Evolutionary conservation across 83 land plant genomes (phyloP), one percentile per base, ranked within the genome.

Genomic region (Isoetes engelmannii): DNA sequence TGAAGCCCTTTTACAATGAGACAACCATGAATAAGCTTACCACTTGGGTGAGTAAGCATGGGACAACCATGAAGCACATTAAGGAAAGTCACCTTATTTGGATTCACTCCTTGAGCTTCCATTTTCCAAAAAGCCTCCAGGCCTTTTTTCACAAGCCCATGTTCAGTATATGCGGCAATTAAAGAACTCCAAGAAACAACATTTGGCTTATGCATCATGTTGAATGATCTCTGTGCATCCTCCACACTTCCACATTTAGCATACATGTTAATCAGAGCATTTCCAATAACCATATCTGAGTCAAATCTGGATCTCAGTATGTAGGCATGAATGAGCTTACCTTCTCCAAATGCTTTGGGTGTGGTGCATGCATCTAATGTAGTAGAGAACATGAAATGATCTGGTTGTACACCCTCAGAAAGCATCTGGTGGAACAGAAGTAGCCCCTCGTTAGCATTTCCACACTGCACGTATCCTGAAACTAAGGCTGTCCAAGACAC

Each of bases 401-500:
- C 37, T 28, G 37, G 37, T 28, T 28, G 37, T 28, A 28, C 37
- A 28, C 37, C 37, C 37, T 28, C 37, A 28, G 37, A 28, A 28
- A 28, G 37, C 65, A 63, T 63, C 42, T 21, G 43, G 5, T 47
- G 28, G 45, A 63, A 63, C 65, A 63, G 45, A 37, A 47, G 6
- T 47, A 42, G 9, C 3, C 5, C 65, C 45, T 63, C 82, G 21
- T 44, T 0, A 47, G 79, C 68, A 68, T 51, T 55, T 47, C 81
- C 84, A 79, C 79, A 79, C 4, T 43, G 72, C 10, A 73, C 69
- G 50, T 75, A 69, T n/a, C 86, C 89, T 6, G 79, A 61, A 51
- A 86, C 70, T 84, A 87, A 80, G 0, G 75, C 54, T 72, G 82
- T 87, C 86, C 88, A 88, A 5, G 92, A 69, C 47, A 83, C 83